Conservation (phyloP, 2,329 filamentous ascomycete species). For the Neophaeococcomyces aloes region DNA sequence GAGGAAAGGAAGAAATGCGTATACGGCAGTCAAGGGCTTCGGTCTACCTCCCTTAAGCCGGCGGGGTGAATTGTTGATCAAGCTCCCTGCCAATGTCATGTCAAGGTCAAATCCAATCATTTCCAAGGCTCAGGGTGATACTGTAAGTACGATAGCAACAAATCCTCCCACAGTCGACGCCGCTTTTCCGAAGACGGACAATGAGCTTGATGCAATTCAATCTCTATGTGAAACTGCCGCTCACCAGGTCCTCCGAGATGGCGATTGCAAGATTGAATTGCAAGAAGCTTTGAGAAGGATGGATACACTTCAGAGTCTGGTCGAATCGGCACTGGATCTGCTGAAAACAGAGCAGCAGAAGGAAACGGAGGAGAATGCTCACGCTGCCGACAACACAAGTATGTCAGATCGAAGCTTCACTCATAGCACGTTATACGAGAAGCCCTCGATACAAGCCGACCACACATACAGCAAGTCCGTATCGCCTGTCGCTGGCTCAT, state of each 20-base stretch:
- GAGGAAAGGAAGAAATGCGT: constrained; percentile 72
- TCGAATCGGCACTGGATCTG: constrained; percentile 43
- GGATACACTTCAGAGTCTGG: constrained; percentile 50
- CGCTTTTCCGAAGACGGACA: constrained; percentile 64
- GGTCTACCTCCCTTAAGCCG: constrained; percentile 12
- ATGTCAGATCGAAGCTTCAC: constrained; percentile 8
- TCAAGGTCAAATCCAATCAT: constrained; percentile 1
- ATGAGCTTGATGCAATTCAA: constrained; percentile 68
- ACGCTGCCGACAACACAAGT: constrained; percentile 3
- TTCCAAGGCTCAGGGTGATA: not conserved
- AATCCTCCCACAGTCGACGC: constrained; percentile 33
- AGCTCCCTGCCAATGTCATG: not conserved
- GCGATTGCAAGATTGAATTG: constrained; percentile 71
- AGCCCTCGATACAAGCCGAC: constrained; percentile 3
- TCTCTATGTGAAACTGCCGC: constrained; percentile 74
- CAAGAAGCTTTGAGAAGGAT: constrained; percentile 57
- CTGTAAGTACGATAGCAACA: not conserved
- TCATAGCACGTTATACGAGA: constrained; percentile 6
- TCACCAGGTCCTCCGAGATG: constrained; percentile 79
- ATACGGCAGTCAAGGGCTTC: constrained; percentile 45
- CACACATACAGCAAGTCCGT: not conserved
- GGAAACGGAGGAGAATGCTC: constrained; percentile 19
- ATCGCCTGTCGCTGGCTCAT: not conserved
- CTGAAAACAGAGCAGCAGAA: constrained; percentile 34
- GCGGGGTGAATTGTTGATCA: not conserved